phyloP scores from a whole-genome alignment of 2,329 filamentous ascomycete genomes.

The Penicillium griseofulvum region DNA sequence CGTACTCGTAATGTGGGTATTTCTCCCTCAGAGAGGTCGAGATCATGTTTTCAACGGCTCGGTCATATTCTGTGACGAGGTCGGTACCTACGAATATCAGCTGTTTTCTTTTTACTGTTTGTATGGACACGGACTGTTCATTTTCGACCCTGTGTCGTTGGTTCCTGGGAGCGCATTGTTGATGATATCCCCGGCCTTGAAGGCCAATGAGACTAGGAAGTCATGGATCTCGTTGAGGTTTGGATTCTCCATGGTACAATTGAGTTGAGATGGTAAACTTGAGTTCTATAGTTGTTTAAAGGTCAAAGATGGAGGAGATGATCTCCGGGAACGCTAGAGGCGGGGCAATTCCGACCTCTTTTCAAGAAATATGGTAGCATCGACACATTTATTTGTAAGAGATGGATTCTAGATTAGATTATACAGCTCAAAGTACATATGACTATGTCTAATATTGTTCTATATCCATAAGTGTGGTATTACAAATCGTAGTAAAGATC shows the following conservation, averaged over 20 bases:
- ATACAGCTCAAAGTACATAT: neutral
- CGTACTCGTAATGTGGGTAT: constrained; percentile 54
- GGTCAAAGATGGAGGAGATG: neutral
- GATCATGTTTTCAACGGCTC: constrained; percentile 59
- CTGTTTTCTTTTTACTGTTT: neutral
- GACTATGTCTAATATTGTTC: neutral
- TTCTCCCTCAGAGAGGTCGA: constrained; percentile 49
- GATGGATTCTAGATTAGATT: too few relatives aligned
- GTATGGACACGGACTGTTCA: constrained; percentile 40
- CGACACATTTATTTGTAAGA: neutral
- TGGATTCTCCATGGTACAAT: constrained; percentile 13
- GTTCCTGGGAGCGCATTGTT: constrained; percentile 42
- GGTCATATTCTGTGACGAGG: constrained; percentile 63
- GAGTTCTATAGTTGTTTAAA: neutral
- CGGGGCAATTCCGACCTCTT: neutral
- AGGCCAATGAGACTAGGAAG: constrained; percentile 40
- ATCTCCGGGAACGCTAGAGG: constrained; percentile 3
- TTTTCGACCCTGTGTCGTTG: constrained; percentile 42
- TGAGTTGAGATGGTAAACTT: neutral
- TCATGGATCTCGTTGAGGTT: constrained; percentile 44
- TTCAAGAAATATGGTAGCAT: neutral
- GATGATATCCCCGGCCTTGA: constrained; percentile 44
- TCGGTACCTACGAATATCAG: constrained; percentile 49
- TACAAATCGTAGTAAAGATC: neutral
- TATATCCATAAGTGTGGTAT: neutral